Evolutionary conservation across 2,329 filamentous ascomycete species (phyloP), one percentile per base, ranked within the genome.

Genomic region (Penicillium sp.): DNA sequence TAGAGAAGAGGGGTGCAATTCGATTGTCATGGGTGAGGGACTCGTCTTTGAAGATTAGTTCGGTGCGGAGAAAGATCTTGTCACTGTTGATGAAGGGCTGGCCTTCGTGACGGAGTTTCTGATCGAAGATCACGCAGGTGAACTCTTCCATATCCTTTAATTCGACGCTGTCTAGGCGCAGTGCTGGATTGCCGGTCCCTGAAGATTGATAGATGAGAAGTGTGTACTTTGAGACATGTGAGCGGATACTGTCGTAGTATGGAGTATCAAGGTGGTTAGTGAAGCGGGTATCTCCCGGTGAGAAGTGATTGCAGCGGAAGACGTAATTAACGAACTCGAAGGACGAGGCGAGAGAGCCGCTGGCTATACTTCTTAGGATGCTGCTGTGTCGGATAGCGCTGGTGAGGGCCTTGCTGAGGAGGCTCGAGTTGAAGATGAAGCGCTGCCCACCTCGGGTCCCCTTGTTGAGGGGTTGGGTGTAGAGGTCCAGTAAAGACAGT

Each of bases 401-500:
- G 4, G 50, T 53, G 9, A 53, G n/a, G 17, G 30, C 50, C 38
- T 15, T 38, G 50, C 50, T 53, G 31, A 53, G 50, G 30, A 23
- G 30, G 30, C 30, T 30, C 9, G 50, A 53, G 50, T 53, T 29
- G 31, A 53, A 53, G 50, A 53, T 53, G 50, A 53, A 53, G n/a
- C 50, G 50, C 31, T 53, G 30, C 9, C 50, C 50, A 11, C 50
- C 50, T 6, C 50, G 50, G 0, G 50, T 41, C 5, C 11, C n/a
- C 5, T 53, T 41, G 29, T 53, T 53, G 29, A 53, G 50, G 5
- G 50, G 50, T 19, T 31, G 30, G 8, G 38, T 35, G 30, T 53
- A 53, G 7, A 53, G 30, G 15, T 53, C 31, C 3, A 53, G 30
- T 3, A 15, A 11, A 7, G 50, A 23, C 11, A 41, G 35, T 15